phyloP scores from a whole-genome alignment of 805 yeast genomes.

The Barnettozyma salicaria region DNA sequence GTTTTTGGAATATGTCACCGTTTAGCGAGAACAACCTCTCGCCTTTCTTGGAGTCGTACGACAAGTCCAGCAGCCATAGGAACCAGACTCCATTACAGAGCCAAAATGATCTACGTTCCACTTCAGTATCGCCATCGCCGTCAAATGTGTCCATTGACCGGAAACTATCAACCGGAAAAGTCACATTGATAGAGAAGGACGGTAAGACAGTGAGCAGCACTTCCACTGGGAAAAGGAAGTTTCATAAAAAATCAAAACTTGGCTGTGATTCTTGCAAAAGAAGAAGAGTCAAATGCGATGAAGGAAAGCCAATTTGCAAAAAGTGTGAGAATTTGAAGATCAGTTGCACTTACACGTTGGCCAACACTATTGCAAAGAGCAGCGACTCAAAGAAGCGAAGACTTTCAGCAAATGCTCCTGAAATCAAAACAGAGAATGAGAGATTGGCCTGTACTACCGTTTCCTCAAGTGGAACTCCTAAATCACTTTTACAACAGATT shows the following conservation, averaged over 20 bases:
- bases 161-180: slow-evolving; percentile 1
- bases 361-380: slow-evolving; percentile 5
- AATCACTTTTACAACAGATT: slow-evolving; percentile 5
- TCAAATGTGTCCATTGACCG: slow-evolving; percentile 1
- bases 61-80: slow-evolving; percentile 5
- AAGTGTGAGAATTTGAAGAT: slow-evolving; percentile 78
- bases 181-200: slow-evolving; percentile 29
- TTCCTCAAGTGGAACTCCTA: not conserved
- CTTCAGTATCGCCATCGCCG: slow-evolving; percentile 4
- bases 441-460: not conserved
- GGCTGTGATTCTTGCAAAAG: slow-evolving; percentile 89
- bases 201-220: slow-evolving; percentile 36
- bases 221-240: slow-evolving; percentile 72
- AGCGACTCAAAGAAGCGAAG: slow-evolving; percentile 1
- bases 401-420: not conserved
- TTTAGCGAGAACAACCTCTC: slow-evolving; percentile 10
- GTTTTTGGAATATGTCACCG: too few relatives aligned
- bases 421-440: not conserved
- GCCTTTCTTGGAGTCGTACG: slow-evolving; percentile 12
- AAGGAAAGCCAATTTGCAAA: slow-evolving; percentile 67
- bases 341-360: slow-evolving; percentile 58
- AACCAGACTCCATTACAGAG: too few relatives aligned
- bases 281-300: slow-evolving; percentile 92
- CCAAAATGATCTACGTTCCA: too few relatives aligned
- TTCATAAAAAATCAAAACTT: slow-evolving; percentile 80